Conservation (phyloP, 2,329 filamentous ascomycete genomes). For the Botrytis tulipae region DNA sequence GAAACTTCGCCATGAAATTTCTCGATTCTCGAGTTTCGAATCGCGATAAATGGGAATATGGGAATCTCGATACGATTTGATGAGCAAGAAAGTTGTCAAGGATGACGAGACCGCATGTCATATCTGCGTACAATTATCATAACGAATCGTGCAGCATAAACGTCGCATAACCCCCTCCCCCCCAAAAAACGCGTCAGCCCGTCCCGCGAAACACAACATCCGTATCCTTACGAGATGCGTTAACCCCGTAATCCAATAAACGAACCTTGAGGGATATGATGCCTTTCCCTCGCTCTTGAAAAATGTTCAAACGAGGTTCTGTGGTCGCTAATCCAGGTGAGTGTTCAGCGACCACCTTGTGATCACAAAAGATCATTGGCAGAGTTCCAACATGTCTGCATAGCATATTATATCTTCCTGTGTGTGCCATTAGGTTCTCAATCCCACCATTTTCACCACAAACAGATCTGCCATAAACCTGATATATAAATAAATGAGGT, state of each 20-base stretch:
- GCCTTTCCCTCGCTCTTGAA: no score
- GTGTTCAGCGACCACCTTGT: neutral
- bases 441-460: no score
- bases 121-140: neutral
- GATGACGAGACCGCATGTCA: neutral
- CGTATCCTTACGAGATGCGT: neutral
- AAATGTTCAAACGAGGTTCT: neutral
- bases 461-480: neutral
- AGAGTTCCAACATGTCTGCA: neutral
- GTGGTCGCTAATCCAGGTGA: neutral
- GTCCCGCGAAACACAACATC: neutral
- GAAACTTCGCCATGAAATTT: no score
- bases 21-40: no score
- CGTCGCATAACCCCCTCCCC: neutral
- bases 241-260: neutral
- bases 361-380: neutral
- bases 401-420: neutral
- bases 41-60: no score
- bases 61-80: neutral
- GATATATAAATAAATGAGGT: neutral
- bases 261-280: no score
- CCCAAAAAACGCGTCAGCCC: no score
- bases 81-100: neutral
- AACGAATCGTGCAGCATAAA: neutral
- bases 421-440: neutral